Percentiles rank a stretch among this genome's conserved stretches.
Evolutionary conservation across 441 rosid species (phyloP).

Genomic region (Gossypium davidsonii): DNA sequence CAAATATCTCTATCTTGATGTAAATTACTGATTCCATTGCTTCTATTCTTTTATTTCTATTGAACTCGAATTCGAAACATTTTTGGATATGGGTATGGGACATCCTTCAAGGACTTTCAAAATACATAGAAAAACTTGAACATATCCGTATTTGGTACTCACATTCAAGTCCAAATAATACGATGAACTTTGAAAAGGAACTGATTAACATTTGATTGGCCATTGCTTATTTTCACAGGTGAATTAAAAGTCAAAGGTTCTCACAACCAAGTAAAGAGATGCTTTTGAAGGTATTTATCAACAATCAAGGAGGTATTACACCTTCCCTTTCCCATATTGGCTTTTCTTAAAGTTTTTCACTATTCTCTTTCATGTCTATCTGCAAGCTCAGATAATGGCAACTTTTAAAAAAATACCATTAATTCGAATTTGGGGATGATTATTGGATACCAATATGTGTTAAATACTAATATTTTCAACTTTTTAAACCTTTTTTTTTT

Average conservation of each 20-base stretch:
- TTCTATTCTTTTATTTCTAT: not conserved
- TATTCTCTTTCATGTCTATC: not conserved
- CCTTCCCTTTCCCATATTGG: not conserved
- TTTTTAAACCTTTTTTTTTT: not conserved
- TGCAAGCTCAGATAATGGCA: not conserved
- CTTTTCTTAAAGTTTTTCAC: not conserved
- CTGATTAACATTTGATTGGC: slow-evolving; percentile 9
- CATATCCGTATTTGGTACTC: not conserved
- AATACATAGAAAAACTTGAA: not conserved
- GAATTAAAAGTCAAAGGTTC: slow-evolving; percentile 35
- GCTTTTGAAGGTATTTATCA: slow-evolving; percentile 34
- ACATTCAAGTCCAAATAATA: not conserved
- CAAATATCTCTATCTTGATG: slow-evolving; percentile 32
- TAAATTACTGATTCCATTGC: slow-evolving; percentile 26
- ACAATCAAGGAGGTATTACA: slow-evolving; percentile 13
- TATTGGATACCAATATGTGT: not conserved
- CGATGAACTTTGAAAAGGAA: slow-evolving; percentile 18
- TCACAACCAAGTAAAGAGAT: slow-evolving; percentile 24
- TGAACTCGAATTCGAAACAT: not conserved
- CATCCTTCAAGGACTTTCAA: not conserved
- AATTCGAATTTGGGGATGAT: not conserved
- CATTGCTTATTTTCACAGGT: slow-evolving; percentile 14
- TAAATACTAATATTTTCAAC: not conserved
- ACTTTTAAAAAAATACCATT: not conserved
- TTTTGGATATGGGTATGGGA: not conserved